A percentile compares a stretch with the other conserved stretches of the same genome.
Conservation (phyloP, 805 yeast species). For the Candida andamanensis region DNA sequence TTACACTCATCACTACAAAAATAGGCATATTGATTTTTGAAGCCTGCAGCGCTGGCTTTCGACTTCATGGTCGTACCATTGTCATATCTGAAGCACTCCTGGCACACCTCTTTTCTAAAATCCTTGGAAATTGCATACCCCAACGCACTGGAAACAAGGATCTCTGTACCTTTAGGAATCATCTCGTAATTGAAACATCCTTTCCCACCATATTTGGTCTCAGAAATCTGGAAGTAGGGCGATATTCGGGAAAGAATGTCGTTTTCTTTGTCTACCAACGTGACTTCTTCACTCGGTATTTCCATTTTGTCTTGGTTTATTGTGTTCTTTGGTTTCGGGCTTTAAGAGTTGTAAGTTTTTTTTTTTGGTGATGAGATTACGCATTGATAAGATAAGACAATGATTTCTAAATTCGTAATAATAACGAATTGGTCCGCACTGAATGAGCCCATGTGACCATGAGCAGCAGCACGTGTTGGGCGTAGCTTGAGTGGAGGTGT, state of each 20-base stretch:
- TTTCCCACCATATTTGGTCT: constrained; percentile 51
- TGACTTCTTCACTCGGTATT: constrained; percentile 9
- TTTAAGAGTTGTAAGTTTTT: too few species aligned
- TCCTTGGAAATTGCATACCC: constrained; percentile 46
- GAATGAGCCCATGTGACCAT: too few species aligned
- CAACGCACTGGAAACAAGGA: constrained; percentile 41
- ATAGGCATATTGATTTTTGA: constrained; percentile 40
- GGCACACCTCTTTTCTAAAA: constrained; percentile 61
- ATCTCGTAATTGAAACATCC: constrained; percentile 48
- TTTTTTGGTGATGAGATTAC: constrained; percentile 4
- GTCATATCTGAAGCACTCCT: constrained; percentile 45
- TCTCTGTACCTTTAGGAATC: constrained; percentile 38
- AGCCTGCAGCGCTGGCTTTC: constrained; percentile 21
- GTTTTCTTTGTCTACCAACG: constrained; percentile 9
- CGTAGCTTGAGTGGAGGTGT: too few species aligned
- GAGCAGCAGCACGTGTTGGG: too few species aligned
- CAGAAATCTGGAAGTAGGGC: constrained; percentile 25
- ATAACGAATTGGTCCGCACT: too few species aligned
- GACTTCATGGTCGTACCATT: constrained; percentile 44
- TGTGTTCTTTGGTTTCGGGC: not conserved
- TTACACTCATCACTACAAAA: constrained; percentile 50
- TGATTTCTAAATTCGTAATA: too few species aligned
- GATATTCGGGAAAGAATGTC: constrained; percentile 21
- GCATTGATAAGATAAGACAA: too few species aligned
- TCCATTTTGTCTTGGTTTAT: constrained; percentile 2